Evolutionary conservation across 2,329 filamentous ascomycete species (phyloP).

Genomic region (Neoscytalidium dimidiatum): DNA sequence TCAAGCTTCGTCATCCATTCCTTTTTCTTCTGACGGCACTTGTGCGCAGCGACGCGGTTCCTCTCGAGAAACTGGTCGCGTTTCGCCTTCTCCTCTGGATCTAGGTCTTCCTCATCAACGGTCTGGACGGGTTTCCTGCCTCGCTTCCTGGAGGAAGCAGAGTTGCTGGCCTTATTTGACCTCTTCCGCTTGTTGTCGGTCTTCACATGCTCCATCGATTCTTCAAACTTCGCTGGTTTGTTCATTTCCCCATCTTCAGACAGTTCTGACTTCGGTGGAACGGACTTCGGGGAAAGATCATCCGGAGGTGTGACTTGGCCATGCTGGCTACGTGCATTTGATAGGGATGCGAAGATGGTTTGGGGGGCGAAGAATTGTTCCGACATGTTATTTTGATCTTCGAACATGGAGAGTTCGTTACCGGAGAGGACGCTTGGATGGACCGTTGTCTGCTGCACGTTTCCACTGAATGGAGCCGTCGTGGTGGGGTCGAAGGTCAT

Average conservation of each 20-base stretch:
- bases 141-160: slow-evolving; percentile 1
- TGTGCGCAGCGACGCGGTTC: slow-evolving; percentile 72
- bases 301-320: slow-evolving; percentile 41
- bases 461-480: background rate
- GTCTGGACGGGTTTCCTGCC: background rate
- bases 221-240: background rate
- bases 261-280: background rate
- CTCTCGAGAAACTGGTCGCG: slow-evolving; percentile 55
- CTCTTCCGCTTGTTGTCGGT: slow-evolving; percentile 1
- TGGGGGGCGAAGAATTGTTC: background rate
- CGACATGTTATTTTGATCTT: background rate
- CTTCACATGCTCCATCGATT: background rate
- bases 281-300: slow-evolving; percentile 31
- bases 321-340: slow-evolving; percentile 19
- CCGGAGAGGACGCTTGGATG: background rate
- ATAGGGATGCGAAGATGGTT: background rate
- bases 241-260: background rate
- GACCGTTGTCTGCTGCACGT: background rate
- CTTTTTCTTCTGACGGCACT: slow-evolving; percentile 71
- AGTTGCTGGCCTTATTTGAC: background rate
- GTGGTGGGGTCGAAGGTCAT: background rate
- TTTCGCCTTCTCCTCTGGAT: slow-evolving; percentile 8
- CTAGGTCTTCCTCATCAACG: background rate
- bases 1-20: slow-evolving; percentile 57
- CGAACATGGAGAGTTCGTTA: background rate